Percentiles rank a stretch among this genome's conserved stretches.
phyloP scores from a whole-genome alignment of 2,329 filamentous ascomycete genomes.

The Epichloe aotearoae region DNA sequence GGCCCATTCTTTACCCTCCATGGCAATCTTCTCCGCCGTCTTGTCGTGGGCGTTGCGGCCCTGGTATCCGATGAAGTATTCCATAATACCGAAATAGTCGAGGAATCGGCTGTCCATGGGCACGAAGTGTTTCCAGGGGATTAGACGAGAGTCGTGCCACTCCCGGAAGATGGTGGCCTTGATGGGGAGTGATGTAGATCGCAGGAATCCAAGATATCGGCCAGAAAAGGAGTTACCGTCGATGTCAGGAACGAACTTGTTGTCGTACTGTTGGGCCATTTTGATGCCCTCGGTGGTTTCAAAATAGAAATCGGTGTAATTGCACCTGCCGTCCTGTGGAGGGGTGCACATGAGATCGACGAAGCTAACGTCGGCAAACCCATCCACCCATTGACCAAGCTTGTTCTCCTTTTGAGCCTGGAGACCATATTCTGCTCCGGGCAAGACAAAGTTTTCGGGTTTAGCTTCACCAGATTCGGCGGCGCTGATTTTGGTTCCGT shows the following conservation, averaged over 20 bases:
- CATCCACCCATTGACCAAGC: slow-evolving; percentile 36
- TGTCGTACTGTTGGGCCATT: slow-evolving; percentile 40
- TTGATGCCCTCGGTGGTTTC: slow-evolving; percentile 23
- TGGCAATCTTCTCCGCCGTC: slow-evolving; percentile 50
- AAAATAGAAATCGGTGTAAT: slow-evolving; percentile 36
- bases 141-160: slow-evolving; percentile 64
- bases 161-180: slow-evolving; percentile 69
- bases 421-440: slow-evolving; percentile 32
- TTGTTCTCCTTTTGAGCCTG: slow-evolving; percentile 28
- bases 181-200: slow-evolving; percentile 56
- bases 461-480: slow-evolving; percentile 31
- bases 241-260: slow-evolving; percentile 63
- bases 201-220: slow-evolving; percentile 55
- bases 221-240: slow-evolving; percentile 64
- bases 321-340: slow-evolving; percentile 24
- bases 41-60: slow-evolving; percentile 36
- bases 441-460: slow-evolving; percentile 41
- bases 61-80: slow-evolving; percentile 56
- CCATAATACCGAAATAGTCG: slow-evolving; percentile 60
- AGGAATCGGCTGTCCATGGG: slow-evolving; percentile 64
- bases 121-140: slow-evolving; percentile 70
- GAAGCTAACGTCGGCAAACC: slow-evolving; percentile 38
- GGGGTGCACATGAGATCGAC: slow-evolving; percentile 40
- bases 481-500: slow-evolving; percentile 42
- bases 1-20: slow-evolving; percentile 54